A percentile compares a stretch with the other conserved stretches of the same genome.
phyloP scores from a whole-genome alignment of 108 stramenopile species.

The Pseudonitzschia multiseries region DNA sequence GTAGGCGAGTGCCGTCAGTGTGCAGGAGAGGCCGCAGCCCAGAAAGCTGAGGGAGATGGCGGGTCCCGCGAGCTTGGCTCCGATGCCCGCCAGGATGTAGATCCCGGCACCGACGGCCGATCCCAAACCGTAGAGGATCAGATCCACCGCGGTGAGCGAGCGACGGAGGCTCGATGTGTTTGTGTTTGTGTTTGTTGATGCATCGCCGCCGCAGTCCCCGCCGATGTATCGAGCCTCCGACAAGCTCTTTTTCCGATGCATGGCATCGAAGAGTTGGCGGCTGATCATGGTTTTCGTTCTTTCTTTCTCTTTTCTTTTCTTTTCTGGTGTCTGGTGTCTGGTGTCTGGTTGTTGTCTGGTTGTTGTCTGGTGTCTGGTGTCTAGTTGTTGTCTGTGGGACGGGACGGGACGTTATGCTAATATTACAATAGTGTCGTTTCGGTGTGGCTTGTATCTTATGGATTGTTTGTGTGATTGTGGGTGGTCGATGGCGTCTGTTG shows the following conservation, averaged over 20 bases:
- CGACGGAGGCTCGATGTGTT: conserved; percentile 34
- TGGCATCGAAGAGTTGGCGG: conserved; percentile 20
- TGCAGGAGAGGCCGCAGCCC: conserved; percentile 68
- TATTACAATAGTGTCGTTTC: too few species aligned
- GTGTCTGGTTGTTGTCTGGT: too few species aligned
- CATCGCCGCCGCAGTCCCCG: not conserved
- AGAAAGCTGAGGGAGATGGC: conserved; percentile 71
- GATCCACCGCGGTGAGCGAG: conserved; percentile 39
- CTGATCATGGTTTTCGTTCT: not conserved
- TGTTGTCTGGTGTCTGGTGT: not conserved
- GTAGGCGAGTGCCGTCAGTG: conserved; percentile 77
- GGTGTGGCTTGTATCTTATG: too few species aligned
- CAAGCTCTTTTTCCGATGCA: conserved; percentile 16
- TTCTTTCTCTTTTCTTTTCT: not conserved
- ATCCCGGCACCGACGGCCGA: conserved; percentile 76
- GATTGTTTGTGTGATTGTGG: too few species aligned
- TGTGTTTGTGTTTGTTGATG: too few species aligned
- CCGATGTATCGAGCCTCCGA: conserved; percentile 22
- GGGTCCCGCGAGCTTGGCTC: conserved; percentile 75
- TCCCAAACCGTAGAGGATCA: conserved; percentile 52
- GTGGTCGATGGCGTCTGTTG: too few species aligned
- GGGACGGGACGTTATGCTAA: too few species aligned
- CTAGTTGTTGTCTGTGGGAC: too few species aligned
- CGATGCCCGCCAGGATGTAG: conserved; percentile 84
- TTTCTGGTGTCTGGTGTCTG: not conserved